Evolutionary conservation across 257 asterid genomes (phyloP).

Genomic region (Capsicum pubescens): DNA sequence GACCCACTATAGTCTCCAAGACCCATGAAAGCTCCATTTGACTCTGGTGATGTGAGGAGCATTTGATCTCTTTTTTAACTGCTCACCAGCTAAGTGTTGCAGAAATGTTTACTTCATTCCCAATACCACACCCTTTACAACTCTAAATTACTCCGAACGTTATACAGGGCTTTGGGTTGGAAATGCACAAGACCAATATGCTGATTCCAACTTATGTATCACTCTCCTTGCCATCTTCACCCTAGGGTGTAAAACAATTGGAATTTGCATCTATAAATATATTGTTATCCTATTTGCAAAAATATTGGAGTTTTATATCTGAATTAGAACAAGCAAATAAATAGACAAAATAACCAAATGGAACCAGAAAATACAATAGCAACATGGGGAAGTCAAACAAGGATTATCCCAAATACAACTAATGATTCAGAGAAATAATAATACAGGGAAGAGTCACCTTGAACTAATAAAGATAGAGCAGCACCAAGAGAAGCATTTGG

Average conservation of each 20-base stretch:
- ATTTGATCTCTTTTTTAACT: constrained; percentile 16
- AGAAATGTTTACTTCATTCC: constrained; percentile 7
- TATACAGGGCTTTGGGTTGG: not conserved
- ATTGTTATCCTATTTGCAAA: not conserved
- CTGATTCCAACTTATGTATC: constrained; percentile 14
- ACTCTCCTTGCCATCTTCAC: not conserved
- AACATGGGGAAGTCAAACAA: not conserved
- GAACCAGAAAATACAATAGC: not conserved
- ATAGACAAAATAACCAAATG: constrained; percentile 1
- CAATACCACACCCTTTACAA: not conserved
- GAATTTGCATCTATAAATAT: not conserved
- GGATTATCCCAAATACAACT: not conserved
- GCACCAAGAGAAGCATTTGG: constrained; percentile 68
- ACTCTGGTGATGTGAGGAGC: not conserved
- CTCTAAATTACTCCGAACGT: not conserved
- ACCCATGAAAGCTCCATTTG: not conserved
- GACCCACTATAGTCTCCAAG: constrained; percentile 17
- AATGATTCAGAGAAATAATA: not conserved
- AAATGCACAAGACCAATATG: constrained; percentile 5
- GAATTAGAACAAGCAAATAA: not conserved
- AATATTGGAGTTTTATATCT: not conserved
- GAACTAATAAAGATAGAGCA: constrained; percentile 65
- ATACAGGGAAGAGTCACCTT: constrained; percentile 50
- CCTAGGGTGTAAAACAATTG: not conserved
- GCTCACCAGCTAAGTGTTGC: constrained; percentile 1